A percentile compares a stretch with the other conserved stretches of the same genome.
phyloP scores from a whole-genome alignment of 805 yeast genomes.

The Citeromyces nyonsensis region DNA sequence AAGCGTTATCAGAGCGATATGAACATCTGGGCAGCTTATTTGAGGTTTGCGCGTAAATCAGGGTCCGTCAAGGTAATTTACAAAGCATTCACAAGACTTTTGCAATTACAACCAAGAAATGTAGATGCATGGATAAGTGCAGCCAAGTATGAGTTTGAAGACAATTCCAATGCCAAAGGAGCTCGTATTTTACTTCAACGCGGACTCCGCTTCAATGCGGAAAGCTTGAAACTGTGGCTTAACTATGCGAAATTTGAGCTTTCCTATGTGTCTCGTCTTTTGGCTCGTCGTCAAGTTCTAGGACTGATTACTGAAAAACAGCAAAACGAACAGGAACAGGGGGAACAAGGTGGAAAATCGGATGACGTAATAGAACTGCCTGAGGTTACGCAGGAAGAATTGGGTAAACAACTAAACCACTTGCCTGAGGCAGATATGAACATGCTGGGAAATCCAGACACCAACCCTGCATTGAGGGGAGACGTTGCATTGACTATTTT shows the following conservation, averaged over 20 bases:
- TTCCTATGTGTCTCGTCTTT: constrained; percentile 66
- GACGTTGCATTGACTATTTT: constrained; percentile 58
- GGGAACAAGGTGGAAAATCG: constrained; percentile 9
- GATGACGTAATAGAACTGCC: constrained; percentile 8
- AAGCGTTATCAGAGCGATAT: constrained; percentile 66
- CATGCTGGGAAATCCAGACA: constrained; percentile 74
- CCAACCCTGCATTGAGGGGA: constrained; percentile 66
- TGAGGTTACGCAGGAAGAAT: constrained; percentile 18
- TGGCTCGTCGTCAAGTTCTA: constrained; percentile 71
- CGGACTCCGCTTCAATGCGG: constrained; percentile 72
- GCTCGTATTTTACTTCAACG: constrained; percentile 79
- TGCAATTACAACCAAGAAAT: constrained; percentile 84
- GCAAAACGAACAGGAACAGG: constrained; percentile 28
- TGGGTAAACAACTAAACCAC: constrained; percentile 30
- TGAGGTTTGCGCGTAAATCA: constrained; percentile 49
- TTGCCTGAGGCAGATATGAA: constrained; percentile 81
- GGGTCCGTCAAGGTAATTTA: constrained; percentile 63
- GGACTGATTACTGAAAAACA: constrained; percentile 65
- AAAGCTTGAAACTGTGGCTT: constrained; percentile 59
- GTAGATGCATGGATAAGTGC: constrained; percentile 89
- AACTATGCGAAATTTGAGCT: constrained; percentile 83
- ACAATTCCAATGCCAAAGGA: constrained; percentile 76
- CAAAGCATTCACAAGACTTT: constrained; percentile 58
- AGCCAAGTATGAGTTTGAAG: constrained; percentile 85
- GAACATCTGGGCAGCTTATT: constrained; percentile 63